Evolutionary conservation across 257 asterid species (phyloP), one percentile per base, ranked within the genome.

Genomic region (Eustoma russellianum): DNA sequence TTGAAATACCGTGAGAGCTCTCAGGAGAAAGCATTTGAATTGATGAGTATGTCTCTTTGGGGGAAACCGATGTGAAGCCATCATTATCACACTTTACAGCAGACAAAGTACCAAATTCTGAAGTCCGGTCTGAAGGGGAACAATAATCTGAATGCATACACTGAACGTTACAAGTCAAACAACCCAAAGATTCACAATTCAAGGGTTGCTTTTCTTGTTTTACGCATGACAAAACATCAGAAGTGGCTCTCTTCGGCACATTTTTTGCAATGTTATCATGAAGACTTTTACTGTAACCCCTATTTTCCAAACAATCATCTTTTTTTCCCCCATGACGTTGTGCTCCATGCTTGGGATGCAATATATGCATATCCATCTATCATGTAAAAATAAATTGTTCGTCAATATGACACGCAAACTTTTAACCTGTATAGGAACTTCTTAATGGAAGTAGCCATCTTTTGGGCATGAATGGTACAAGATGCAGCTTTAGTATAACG

Each of bases 41-140:
- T 51, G 83, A 75, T 40, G 76, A 66, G 66, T 71, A 60, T 16
- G 82, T 66, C 60, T 77, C 81, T 59, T 75, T 81, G 3, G 81
- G 74, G 5, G 82, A 78, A 72, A 59, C 65, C 50, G 74, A 74
- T 19, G 71, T 56, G 59, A 76, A 57, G 62, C 70, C 73, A 40
- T 63, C 62, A 52, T 62, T 72, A 70, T 81, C 85, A 15, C 76
- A 63, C 69, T 75, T 88, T 56, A 80, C 63, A 55, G 62, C 58
- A 68, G 83, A 69, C 11, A 64, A 45, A 46, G 71, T 57, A 13
- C 70, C 72, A 59, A 69, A 75, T 30, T 60, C 67, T n/a, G 81
- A 60, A 46, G 60, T 70, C 41, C 48, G 71, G 57, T 65, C 79
- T 55, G 82, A 79, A 41, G 71, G 65, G 59, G 50, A 69, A 64